Evolutionary conservation across 192 early-diverging fungal species (phyloP), one percentile per base, ranked within the genome.

Genomic region (Jimgerdemannia flammicorona): DNA sequence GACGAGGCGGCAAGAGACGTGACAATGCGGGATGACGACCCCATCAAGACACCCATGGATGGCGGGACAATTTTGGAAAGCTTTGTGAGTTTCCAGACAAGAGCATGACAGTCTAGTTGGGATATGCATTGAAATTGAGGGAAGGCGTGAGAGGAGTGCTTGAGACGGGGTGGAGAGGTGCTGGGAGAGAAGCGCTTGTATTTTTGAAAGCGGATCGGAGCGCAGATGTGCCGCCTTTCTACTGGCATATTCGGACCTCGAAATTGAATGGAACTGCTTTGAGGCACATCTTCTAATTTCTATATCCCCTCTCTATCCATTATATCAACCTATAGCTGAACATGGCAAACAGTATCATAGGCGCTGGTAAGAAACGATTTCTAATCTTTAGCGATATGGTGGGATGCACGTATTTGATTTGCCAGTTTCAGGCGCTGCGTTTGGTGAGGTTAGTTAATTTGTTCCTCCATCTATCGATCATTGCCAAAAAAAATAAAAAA

Each of bases 331-430:
- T 14, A 14, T 14, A 80, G 79, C 49, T 96, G 76, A 96, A 96
- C 74, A 92, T 98, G 84, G 94, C 95, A 41, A 98, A 98, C 79
- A 93, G 93, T 64, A 98, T 98, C 44, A 91, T 98, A 74, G 96
- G 96, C 9, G 96, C 96, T 19, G 96, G 96, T 80, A 59, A 59
- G 49, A 59, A 10, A 29, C 29, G 29, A 29, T 29, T 29, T 29
- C 29, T 29, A 29, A 29, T 29, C 29, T 29, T 29, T 29, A 29
- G 29, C 29, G 1, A 29, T 29, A 29, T 29, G 29, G 29, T 29
- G 29, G 29, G 29, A 29, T 29, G 29, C 29, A 29, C 29, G 29
- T 1, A 29, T 29, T 29, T 29, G 29, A 29, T 29, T 29, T 29
- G 29, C 29, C 29, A 1, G 1, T 29, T 29, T 29, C 29, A 29